Percentiles rank a stretch among this genome's conserved stretches.
Evolutionary conservation across 2,329 filamentous ascomycete species (phyloP).

Genomic region (Claviceps maximensis): DNA sequence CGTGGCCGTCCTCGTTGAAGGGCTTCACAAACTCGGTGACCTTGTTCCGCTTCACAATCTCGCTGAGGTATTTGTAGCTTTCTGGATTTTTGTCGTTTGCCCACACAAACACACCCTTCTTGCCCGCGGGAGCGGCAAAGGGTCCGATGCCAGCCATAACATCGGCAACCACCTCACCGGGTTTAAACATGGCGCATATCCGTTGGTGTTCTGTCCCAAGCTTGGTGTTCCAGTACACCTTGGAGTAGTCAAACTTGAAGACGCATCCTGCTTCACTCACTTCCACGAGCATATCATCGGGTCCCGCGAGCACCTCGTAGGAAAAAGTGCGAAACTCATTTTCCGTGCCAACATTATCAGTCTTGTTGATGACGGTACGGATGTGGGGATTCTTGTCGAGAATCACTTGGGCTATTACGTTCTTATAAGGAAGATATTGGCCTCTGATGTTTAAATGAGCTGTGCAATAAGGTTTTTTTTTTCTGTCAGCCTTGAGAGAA

Average conservation of each 20-base stretch:
- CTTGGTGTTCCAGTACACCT: slow-evolving; percentile 96
- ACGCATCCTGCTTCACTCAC: slow-evolving; percentile 69
- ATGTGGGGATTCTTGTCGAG: slow-evolving; percentile 78
- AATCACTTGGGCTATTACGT: slow-evolving; percentile 72
- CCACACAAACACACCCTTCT: slow-evolving; percentile 83
- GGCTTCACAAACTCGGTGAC: slow-evolving; percentile 58
- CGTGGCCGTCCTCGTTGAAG: slow-evolving; percentile 69
- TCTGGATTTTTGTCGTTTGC: slow-evolving; percentile 96
- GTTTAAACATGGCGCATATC: slow-evolving; percentile 60
- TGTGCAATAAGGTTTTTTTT: slow-evolving; percentile 14
- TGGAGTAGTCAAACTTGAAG: slow-evolving; percentile 90
- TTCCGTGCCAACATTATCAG: slow-evolving; percentile 72
- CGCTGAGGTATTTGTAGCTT: slow-evolving; percentile 58
- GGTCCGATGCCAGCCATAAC: slow-evolving; percentile 96
- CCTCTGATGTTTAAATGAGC: slow-evolving; percentile 85
- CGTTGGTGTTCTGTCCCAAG: slow-evolving; percentile 81
- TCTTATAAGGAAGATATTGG: slow-evolving; percentile 72
- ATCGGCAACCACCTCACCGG: slow-evolving; percentile 84
- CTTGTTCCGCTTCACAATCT: slow-evolving; percentile 67
- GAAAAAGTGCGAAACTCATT: slow-evolving; percentile 83
- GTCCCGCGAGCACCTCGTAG: slow-evolving; percentile 79
- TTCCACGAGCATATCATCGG: slow-evolving; percentile 71
- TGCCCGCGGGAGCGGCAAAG: slow-evolving; percentile 84
- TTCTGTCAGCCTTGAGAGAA: background rate
- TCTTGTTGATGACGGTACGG: slow-evolving; percentile 90